Base-by-base conservation (phyloP, 1,139 yeast genomes). In the Nematodospora anomalae region DNA sequence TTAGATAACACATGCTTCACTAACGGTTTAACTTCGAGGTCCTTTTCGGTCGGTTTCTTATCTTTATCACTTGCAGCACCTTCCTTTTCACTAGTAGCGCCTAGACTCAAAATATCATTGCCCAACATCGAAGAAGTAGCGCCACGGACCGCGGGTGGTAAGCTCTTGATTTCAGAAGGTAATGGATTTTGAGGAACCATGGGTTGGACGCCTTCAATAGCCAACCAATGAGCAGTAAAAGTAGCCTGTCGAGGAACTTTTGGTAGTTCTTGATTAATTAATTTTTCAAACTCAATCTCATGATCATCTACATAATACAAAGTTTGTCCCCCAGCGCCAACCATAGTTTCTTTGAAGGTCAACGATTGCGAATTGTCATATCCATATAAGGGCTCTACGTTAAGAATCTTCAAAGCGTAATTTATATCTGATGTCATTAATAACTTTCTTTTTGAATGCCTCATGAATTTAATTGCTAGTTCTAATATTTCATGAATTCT, bases 141-240 rank as follows among this genome's bases (percentile, higher is more conserved):
- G 30, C 94, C 94, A 52, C 94, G 68, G 28, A 78, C 72, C 12
- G 78, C 67, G 2, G 90, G 84, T 28, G 86, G 82, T 16, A 83
- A 58, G 36, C 72, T 70, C 53, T 79, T 80, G 38, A 84, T 79
- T 50, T 84, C 95, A 28, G 81, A 73, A 16, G 90, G 79, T 30
- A 85, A 77, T 24, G 99, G 99, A 62, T 94, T 94, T 62, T 94
- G 98, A 2, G 97, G 95, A 40, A 94, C 92, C 36, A 94, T 84
- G 1, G 99, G 98, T 57, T 94, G 99, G 3, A 94, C 96, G 37
- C 99, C 99, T 62, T 94, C 99, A 41, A 94, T 87, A 1, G 98
- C 97, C 28, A 94, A 72, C 98, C 99, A 94, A 60, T 94, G 99
- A 2, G 97, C 96, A 0, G 97, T 88, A 57, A 86, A 90, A 0